Conservation (phyloP, 2,329 filamentous ascomycete genomes). For the Ophiocordyceps camponoti-saundersi region DNA sequence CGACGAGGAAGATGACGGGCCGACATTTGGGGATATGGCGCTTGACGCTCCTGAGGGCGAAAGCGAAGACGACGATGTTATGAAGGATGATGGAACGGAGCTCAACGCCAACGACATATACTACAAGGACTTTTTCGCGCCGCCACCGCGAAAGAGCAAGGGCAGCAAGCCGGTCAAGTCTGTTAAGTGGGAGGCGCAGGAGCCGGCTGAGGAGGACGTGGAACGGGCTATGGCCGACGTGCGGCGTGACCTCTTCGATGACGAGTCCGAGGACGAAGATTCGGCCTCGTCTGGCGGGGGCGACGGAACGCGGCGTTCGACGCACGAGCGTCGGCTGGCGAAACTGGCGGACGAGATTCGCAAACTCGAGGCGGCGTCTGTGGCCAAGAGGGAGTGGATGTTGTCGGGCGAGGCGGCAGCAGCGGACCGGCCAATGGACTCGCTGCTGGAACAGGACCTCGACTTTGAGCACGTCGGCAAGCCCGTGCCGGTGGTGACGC, state of each 20-base stretch:
- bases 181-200: slow-evolving; percentile 20
- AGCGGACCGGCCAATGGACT: slow-evolving; percentile 71
- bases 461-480: slow-evolving; percentile 94
- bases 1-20: slow-evolving; percentile 58
- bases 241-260: slow-evolving; percentile 79
- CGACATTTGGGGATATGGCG: slow-evolving; percentile 69
- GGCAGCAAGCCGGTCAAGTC: slow-evolving; percentile 25
- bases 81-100: slow-evolving; percentile 40
- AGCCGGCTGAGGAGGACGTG: slow-evolving; percentile 47
- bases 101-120: slow-evolving; percentile 74
- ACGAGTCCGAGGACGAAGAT: slow-evolving; percentile 46
- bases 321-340: slow-evolving; percentile 74
- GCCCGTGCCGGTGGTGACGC: slow-evolving; percentile 83
- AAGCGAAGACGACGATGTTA: slow-evolving; percentile 41
- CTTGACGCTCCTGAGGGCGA: slow-evolving; percentile 56
- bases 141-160: slow-evolving; percentile 57
- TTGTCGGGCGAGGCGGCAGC: slow-evolving; percentile 77
- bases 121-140: slow-evolving; percentile 89
- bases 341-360: slow-evolving; percentile 83
- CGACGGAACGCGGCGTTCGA: slow-evolving; percentile 57
- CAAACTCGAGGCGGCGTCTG: slow-evolving; percentile 71
- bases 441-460: slow-evolving; percentile 81
- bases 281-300: slow-evolving; percentile 53
- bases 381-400: slow-evolving; percentile 83
- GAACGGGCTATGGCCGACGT: slow-evolving; percentile 75